Base-by-base conservation (phyloP, 768 basidiomycete species). In the Lepiota brunneoincarnata region DNA sequence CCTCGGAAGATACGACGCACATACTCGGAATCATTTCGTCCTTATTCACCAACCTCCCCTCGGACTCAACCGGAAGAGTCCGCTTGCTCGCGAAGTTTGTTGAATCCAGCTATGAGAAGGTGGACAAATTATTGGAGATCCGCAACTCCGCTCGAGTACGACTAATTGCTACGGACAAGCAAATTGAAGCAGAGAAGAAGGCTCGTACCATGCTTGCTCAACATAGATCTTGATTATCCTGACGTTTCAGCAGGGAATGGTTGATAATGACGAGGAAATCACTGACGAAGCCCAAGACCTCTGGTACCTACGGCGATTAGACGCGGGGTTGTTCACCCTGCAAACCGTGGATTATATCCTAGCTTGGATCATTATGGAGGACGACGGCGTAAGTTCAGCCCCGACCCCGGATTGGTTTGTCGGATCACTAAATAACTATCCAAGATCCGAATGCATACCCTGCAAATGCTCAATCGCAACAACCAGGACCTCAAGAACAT, bases 321-420 rank as follows among this genome's bases (percentile, higher is more conserved):
- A 97, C 54, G 84, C 86, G 2, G 97, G 97, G 0, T 70, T 97
- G 40, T 93, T 90, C 64, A 89, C 87, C 1, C 69, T 98, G 6
- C 96, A 98, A 63, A 93, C 87, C 15, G 81, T 93, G 37, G 96
- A 98, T 68, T 98, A 95, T 61, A 89, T 98, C 56, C 70, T 98
- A 36, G 93, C 90, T 4, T 99, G 97, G 97, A 70, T 98, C 23
- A 80, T 84, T 51, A 95, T 98, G 94, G 97, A 99, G 71, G 96
- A 98, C 61, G 96, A 98, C 62, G 97, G 96, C 35, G 97, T 97
- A 72, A 52, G 90, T 70, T 3, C 0, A 56, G 12, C 57, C 46
- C 10, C 14, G 15, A n/a, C 39, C 24, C 11, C 42, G 17, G 5
- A 39, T 2, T 17, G 14, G 15, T 15, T 20, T 44, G 6, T 4